These are phyloP conservation scores for Coemansia sp. DNA, from an alignment of 192 early-diverging fungal genomes.

Conservation along the genomic window DNA sequence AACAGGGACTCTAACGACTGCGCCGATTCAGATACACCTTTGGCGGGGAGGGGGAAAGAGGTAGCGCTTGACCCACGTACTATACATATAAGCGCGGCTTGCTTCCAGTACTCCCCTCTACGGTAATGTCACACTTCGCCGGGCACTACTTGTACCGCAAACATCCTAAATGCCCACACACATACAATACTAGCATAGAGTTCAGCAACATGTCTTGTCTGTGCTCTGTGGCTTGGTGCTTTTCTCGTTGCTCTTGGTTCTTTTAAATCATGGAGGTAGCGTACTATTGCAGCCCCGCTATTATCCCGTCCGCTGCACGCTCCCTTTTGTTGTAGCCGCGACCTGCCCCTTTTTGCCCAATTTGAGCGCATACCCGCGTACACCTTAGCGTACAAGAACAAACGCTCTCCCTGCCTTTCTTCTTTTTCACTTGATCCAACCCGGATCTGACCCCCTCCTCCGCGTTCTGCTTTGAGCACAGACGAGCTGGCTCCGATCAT, in stretches of 20 bases:
- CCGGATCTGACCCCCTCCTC: neutral
- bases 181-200: neutral
- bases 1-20: neutral
- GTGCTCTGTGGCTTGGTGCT: neutral
- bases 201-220: neutral
- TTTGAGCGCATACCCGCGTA: conserved; percentile 6
- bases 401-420: neutral
- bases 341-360: neutral
- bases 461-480: neutral
- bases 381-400: neutral
- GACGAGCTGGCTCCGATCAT: neutral
- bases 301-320: neutral
- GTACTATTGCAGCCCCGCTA: neutral
- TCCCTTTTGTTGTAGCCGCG: neutral
- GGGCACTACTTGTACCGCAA: neutral
- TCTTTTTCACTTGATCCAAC: neutral
- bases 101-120: conserved; percentile 6
- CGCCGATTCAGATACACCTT: conserved; percentile 1
- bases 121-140: neutral
- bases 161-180: conserved; percentile 2
- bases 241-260: neutral
- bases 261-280: neutral
- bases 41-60: neutral
- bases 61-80: conserved; percentile 6
- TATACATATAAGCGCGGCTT: conserved; percentile 1